Evolutionary conservation across 768 basidiomycete genomes (phyloP), one percentile per base, ranked within the genome.

Genomic region (Paxillus ammoniavirescens): DNA sequence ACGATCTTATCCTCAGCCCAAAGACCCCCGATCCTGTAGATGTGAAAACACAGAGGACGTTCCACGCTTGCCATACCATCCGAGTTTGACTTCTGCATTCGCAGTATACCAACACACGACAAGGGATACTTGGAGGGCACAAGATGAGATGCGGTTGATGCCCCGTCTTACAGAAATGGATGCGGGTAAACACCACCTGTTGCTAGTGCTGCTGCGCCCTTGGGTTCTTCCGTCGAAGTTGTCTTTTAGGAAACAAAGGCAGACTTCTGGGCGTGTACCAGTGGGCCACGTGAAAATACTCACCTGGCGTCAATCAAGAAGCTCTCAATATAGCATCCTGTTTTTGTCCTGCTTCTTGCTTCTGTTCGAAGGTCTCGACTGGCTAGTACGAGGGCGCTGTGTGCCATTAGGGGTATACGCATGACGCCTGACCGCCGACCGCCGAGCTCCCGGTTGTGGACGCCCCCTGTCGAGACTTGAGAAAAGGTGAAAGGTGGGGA

Each of bases 1-100:
- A 70, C 41, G 45, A 70, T 51, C 52, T 54, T 69, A 50, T 68
- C 63, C 21, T 72, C 65, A 17, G 62, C 49, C 55, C 66, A 66
- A 13, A 70, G 49, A 15, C 65, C 53, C 0, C 70, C 70, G 9
- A 58, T 49, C 1, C 66, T 61, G 48, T 70, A 70, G 46, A 70
- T 53, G 37, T 70, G 68, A 12, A 70, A 49, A 45, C 56, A 60
- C 51, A 60, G 21, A 5, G 64, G 54, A 23, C 12, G 45, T 8
- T 50, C 23, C 15, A 54, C 52, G 18, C 21, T 35, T 13, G 36
- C 8, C 58, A 51, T 60, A 5, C 35, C 28, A 14, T 36, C 41
- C 15, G 14, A 17, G 23, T 23, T 40, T 15, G 53, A 46, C 30
- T 3, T 45, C 47, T 18, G 49, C 26, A 40, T 41, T 44, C 41